phyloP scores from a whole-genome alignment of 2,329 filamentous ascomycete species.

The Lizonia empirigonia region DNA sequence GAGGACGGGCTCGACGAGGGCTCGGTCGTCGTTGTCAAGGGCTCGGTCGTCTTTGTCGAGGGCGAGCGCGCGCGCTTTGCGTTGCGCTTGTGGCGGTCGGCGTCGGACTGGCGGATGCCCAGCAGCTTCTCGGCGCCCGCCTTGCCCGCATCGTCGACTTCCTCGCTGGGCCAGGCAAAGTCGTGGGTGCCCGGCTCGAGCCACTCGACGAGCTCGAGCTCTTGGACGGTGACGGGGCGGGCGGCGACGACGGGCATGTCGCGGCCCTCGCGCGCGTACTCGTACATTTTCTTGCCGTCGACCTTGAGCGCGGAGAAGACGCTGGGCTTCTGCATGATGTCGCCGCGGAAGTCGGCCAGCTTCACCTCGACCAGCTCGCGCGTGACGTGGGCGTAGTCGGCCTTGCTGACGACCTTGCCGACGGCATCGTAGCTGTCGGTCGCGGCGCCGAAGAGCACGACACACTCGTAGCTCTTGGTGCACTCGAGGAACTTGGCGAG shows the following conservation, averaged over 20 bases:
- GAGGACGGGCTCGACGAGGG: not conserved
- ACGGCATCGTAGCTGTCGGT: constrained; percentile 91
- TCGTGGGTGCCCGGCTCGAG: constrained; percentile 79
- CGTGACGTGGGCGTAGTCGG: constrained; percentile 81
- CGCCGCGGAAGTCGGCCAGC: constrained; percentile 75
- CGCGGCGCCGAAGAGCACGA: constrained; percentile 86
- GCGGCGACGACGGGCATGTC: constrained; percentile 86
- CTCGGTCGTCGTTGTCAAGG: not conserved
- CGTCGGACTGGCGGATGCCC: constrained; percentile 43
- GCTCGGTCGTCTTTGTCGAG: constrained; percentile 11
- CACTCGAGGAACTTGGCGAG: constrained; percentile 80
- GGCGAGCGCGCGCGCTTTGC: constrained; percentile 32
- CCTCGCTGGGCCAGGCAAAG: constrained; percentile 78
- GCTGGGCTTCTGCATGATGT: constrained; percentile 86
- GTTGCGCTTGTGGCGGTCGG: constrained; percentile 36
- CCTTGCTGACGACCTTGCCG: constrained; percentile 79
- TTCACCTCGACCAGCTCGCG: constrained; percentile 77
- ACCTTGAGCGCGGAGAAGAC: constrained; percentile 93
- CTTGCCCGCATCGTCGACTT: constrained; percentile 77
- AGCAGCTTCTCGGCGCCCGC: constrained; percentile 73
- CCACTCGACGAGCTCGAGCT: constrained; percentile 84
- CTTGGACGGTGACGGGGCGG: constrained; percentile 75
- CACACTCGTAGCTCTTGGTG: constrained; percentile 90
- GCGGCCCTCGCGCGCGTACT: constrained; percentile 91
- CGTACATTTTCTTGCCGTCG: constrained; percentile 91